Evolutionary conservation across 139 green algal species (phyloP), one percentile per base, ranked within the genome.

Genomic region (Chlamydomonas incerta): DNA sequence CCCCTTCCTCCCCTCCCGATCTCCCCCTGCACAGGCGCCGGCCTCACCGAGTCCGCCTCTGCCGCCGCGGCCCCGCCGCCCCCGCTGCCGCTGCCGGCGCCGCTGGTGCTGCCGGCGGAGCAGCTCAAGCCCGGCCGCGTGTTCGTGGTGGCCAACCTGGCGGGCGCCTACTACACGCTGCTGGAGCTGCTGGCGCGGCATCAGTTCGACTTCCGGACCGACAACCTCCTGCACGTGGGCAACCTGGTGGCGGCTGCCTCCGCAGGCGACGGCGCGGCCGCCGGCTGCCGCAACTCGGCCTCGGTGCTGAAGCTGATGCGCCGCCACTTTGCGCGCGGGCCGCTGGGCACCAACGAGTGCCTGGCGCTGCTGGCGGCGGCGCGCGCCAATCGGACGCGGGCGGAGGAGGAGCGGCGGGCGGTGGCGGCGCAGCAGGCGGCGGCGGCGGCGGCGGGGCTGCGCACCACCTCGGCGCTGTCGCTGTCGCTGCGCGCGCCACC

Each of bases 141-240:
- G 9, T 85, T 85, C 47, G 26, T 85, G 3, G 79, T 85, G 31
- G 79, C 79, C 24, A 63, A 73, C 63, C 79, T 85, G 4, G 8
- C 35, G n/a, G 79, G 79, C 31, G 65, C 65, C 63, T 85, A 85
- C 63, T 85, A 85, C 79, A 85, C 79, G 23, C 79, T 85, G 26
- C 50, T 85, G 26, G 79, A 85, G 47, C 67, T 85, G 23, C 79
- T 85, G 31, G 35, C 79, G 13, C 21, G 31, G 15, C 65, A 68
- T 46, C 76, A 85, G 50, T 85, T 85, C 26, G 66, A 85, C 79
- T 85, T 85, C 47, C 79, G 79, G 0, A 6, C 3, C 21, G 79
- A 85, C 50, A 76, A 73, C 41, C 66, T 85, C 15, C 6, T 85
- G 28, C 66, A 76, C 66, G 29, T 67, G 6, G 79, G 79, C 4